A percentile compares a stretch with the other conserved stretches of the same genome.
phyloP scores from a whole-genome alignment of 345 rosid species.

The Eutrema yunnanense region DNA sequence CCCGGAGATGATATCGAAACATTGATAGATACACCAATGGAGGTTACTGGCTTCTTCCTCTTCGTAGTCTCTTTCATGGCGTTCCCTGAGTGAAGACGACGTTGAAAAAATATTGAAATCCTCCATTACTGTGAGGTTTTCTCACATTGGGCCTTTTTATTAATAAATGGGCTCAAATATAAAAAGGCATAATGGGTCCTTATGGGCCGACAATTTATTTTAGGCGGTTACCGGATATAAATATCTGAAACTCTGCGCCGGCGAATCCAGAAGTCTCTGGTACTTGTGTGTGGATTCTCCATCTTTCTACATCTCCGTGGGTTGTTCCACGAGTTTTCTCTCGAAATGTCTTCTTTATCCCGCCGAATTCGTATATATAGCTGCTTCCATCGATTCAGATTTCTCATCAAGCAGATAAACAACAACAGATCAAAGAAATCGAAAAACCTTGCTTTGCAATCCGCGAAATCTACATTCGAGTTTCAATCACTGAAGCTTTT shows the following conservation, averaged over 20 bases:
- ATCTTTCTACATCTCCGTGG: slow-evolving; percentile 2
- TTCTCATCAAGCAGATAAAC: neutral
- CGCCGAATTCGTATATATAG: slow-evolving; percentile 2
- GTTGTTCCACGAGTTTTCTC: neutral
- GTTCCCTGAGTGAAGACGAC: neutral
- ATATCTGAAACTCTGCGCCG: neutral
- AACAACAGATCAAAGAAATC: neutral
- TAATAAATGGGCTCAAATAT: neutral
- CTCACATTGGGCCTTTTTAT: neutral
- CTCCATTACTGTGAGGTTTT: neutral
- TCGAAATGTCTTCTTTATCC: slow-evolving; percentile 16
- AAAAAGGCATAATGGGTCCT: neutral
- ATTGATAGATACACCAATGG: neutral
- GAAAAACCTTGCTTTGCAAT: neutral
- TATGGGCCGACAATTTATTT: neutral
- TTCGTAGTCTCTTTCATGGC: slow-evolving; percentile 19
- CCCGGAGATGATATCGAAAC: slow-evolving; percentile 24
- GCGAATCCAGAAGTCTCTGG: slow-evolving; percentile 28
- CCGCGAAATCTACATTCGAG: neutral
- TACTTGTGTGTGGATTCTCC: neutral
- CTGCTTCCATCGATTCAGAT: slow-evolving; percentile 5
- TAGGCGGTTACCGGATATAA: neutral
- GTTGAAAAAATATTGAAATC: neutral
- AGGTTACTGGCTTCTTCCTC: slow-evolving; percentile 5
- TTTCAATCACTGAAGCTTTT: neutral